Base-by-base conservation (phyloP, 768 basidiomycete species). In the Macrolepiota dolichaula region DNA sequence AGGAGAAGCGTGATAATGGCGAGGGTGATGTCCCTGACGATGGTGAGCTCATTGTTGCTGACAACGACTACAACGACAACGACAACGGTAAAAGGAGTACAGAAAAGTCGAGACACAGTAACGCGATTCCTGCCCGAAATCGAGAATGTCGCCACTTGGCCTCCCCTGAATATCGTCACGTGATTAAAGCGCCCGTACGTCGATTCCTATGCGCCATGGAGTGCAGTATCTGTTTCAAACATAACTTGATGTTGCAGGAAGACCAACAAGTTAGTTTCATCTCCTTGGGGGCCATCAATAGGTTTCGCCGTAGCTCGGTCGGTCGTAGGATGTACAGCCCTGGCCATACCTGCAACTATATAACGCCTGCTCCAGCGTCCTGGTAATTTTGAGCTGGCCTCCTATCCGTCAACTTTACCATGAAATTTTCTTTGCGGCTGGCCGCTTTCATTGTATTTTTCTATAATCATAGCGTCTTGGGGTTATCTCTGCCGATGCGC, bases 331-430 rank as follows among this genome's bases (percentile, higher is more conserved):
- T 24, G 47, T 22, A 49, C 15, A 27, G 47, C 47, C 25, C 11
- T 13, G 19, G 19, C 3, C 47, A 22, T 15, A 2, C 25, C 19
- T 24, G 40, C 40, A 13, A 42, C 40, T n/a, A 42, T 32, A 32
- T 49, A 49, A 49, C 19, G 25, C 13, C 22, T 24, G 25, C 9
- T 15, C 22, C 47, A 24, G 22, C 47, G 9, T 24, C 25, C 25
- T 24, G 11, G 25, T 25, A 24, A 49, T 59, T 57, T 63, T 59
- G 67, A 69, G 68, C 68, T 64, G 68, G 68, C 63, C 66, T 67
- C 79, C 76, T 65, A 32, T 73, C 76, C 70, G 76, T 72, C 65
- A 71, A 77, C 70, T 72, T 75, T 19, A 61, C 53, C 12, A 49
- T 55, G 51, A 46, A 52, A 55, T 22, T 61, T 32, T 68, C 71